Conservation (phyloP, 257 asterid genomes). For the Primulina huaijiensis region DNA sequence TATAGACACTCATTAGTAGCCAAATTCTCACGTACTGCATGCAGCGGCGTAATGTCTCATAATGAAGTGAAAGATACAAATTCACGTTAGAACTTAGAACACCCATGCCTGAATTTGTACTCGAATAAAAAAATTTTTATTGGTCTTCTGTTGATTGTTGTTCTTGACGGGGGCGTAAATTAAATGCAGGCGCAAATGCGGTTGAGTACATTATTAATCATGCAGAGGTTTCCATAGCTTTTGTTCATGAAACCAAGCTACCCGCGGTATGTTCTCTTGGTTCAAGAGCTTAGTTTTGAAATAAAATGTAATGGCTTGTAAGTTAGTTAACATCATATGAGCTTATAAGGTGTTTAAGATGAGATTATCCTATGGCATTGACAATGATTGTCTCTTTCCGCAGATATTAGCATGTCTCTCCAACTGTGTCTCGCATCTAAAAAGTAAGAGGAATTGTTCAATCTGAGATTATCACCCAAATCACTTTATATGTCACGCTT, state of each 20-base stretch:
- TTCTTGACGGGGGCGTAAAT: not conserved
- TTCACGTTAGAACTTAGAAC: not conserved
- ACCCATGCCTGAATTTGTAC: not conserved
- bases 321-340: no score
- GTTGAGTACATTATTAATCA: conserved; percentile 92
- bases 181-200: conserved; percentile 75
- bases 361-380: not conserved
- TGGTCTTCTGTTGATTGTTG: not conserved
- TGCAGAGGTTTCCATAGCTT: conserved; percentile 77
- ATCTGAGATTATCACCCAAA: not conserved
- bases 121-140: no score
- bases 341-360: not conserved
- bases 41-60: not conserved
- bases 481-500: not conserved
- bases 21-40: not conserved
- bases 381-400: conserved; percentile 25
- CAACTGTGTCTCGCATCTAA: conserved; percentile 55
- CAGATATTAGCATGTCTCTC: conserved; percentile 79
- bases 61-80: not conserved
- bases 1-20: not conserved
- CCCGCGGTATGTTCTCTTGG: conserved; percentile 42
- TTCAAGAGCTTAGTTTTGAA: not conserved
- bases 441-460: conserved; percentile 50
- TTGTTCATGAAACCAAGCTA: conserved; percentile 78
- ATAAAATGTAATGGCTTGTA: not conserved